Conservation (phyloP, 2,329 filamentous ascomycete genomes). For the Nannizziopsis arthrosporioides region DNA sequence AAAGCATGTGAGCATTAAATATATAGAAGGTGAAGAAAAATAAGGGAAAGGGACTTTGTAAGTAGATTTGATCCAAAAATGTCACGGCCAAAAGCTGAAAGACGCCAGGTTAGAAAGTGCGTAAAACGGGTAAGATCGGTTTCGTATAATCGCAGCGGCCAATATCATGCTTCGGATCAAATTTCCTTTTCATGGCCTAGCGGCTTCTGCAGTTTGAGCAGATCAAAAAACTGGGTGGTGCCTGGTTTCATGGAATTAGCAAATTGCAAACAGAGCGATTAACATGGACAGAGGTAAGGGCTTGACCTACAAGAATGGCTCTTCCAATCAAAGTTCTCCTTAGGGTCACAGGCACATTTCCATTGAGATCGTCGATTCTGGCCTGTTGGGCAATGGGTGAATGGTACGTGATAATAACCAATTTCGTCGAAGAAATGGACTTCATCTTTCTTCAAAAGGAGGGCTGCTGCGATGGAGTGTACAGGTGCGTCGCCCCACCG, state of each 20-base stretch:
- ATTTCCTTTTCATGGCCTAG: constrained; percentile 59
- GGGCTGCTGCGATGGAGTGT: constrained; percentile 84
- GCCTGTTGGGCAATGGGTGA: constrained; percentile 91
- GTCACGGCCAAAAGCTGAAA: background rate
- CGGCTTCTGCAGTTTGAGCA: constrained; percentile 71
- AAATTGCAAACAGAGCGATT: background rate
- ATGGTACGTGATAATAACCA: constrained; percentile 93
- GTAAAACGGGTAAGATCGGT: background rate
- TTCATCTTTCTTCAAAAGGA: constrained; percentile 83
- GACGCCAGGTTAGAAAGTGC: background rate
- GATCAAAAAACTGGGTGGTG: constrained; percentile 74
- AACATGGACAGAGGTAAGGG: background rate
- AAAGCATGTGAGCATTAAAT: background rate
- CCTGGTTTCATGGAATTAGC: constrained; percentile 38
- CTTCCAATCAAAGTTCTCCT: constrained; percentile 99
- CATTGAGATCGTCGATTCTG: constrained; percentile 73
- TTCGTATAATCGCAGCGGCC: too few species aligned
- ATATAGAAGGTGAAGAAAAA: background rate
- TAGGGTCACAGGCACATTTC: constrained; percentile 88
- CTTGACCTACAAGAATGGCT: constrained; percentile 76
- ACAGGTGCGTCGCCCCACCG: constrained; percentile 96
- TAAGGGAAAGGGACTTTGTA: background rate
- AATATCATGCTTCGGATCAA: constrained; percentile 23
- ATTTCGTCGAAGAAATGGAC: constrained; percentile 99
- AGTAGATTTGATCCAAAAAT: background rate